phyloP scores from a whole-genome alignment of 2,329 filamentous ascomycete genomes.

The Phialocephala sp. region DNA sequence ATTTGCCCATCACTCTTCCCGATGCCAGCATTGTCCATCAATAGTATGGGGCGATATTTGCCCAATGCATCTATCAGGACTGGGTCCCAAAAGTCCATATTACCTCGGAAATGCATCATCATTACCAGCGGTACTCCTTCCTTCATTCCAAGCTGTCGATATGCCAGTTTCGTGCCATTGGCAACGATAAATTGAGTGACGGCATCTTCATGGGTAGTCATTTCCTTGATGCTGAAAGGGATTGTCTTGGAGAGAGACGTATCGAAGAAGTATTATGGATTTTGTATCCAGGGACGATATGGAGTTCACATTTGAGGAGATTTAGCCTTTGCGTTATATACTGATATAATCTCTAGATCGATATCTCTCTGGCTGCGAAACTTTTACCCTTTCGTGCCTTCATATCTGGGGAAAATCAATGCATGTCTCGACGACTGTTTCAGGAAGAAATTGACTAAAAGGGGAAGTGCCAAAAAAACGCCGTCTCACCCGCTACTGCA shows the following conservation, averaged over 20 bases:
- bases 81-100: conserved; percentile 41
- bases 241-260: neutral
- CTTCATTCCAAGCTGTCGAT: conserved; percentile 32
- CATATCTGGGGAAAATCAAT: neutral
- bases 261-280: neutral
- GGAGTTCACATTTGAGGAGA: neutral
- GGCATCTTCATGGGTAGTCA: conserved; percentile 37
- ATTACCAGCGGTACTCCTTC: conserved; percentile 37
- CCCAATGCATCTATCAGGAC: conserved; percentile 44
- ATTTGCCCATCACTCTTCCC: conserved; percentile 44
- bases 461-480: neutral
- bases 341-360: neutral
- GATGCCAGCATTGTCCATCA: conserved; percentile 46
- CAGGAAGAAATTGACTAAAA: neutral
- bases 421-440: neutral
- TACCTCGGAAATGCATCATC: conserved; percentile 40
- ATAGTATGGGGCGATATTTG: conserved; percentile 40
- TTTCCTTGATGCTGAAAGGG: conserved; percentile 7
- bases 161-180: conserved; percentile 36
- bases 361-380: too few relatives aligned
- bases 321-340: neutral
- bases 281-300: neutral
- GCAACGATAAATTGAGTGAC: conserved; percentile 31
- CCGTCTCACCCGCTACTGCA: neutral
- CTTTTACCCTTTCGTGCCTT: neutral